Percentiles rank a stretch among this genome's conserved stretches.
phyloP scores from a whole-genome alignment of 441 rosid genomes.

The Kokia cookei region DNA sequence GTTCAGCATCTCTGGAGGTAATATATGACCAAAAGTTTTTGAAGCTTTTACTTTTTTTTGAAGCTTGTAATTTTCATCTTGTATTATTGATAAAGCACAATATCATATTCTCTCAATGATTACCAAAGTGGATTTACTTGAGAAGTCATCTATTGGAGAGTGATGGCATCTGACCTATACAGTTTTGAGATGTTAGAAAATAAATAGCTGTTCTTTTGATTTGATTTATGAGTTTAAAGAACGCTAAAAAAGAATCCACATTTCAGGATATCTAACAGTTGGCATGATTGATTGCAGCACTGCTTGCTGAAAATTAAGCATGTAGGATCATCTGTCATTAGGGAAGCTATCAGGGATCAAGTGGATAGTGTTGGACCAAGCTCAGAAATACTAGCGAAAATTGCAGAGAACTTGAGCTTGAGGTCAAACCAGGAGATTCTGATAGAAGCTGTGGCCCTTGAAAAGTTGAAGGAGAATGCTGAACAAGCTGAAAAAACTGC shows the following conservation, averaged over 20 bases:
- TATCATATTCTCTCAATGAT: background rate
- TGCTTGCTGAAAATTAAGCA: constrained; percentile 61
- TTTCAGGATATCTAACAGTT: constrained; percentile 17
- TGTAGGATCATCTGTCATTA: constrained; percentile 41
- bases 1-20: too few species aligned
- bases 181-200: background rate
- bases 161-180: background rate
- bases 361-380: constrained; percentile 43
- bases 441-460: constrained; percentile 84
- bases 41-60: constrained; percentile 2
- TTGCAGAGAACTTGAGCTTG: constrained; percentile 62
- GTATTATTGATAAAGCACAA: background rate
- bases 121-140: background rate
- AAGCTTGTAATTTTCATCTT: background rate
- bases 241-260: background rate
- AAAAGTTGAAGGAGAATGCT: constrained; percentile 8
- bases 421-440: constrained; percentile 86
- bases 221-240: constrained; percentile 4
- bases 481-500: constrained; percentile 54
- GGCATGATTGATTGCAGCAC: constrained; percentile 42
- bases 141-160: background rate
- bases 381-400: constrained; percentile 56
- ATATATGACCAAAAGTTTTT: too few species aligned
- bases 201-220: constrained; percentile 4
- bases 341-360: constrained; percentile 55